A percentile compares a stretch with the other conserved stretches of the same genome.
Evolutionary conservation across 1,139 yeast species (phyloP).

Genomic region (Diutina scorzettiae): DNA sequence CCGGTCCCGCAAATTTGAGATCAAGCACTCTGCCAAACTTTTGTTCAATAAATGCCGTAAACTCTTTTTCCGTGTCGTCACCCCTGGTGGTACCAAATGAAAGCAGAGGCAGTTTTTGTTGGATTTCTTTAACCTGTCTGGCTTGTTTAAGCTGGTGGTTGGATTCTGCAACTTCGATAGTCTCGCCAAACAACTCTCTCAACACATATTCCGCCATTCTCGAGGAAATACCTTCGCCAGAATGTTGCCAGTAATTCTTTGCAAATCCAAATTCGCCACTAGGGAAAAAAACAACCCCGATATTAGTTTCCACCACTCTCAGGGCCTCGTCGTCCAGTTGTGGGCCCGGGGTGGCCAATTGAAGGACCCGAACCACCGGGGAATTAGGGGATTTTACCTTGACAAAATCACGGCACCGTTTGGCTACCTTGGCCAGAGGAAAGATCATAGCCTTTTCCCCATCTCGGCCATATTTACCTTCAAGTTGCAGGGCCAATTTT

Average conservation of each 20-base stretch:
- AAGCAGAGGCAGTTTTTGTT: conserved; percentile 20
- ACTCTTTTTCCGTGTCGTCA: conserved; percentile 38
- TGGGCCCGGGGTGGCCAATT: conserved; percentile 66
- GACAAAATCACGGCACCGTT: conserved; percentile 74
- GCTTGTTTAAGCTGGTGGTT: conserved; percentile 17
- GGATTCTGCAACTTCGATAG: not conserved
- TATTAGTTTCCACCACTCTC: conserved; percentile 48
- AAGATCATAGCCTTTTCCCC: conserved; percentile 65
- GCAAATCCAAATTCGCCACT: conserved; percentile 45
- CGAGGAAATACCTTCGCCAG: conserved; percentile 91
- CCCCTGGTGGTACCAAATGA: conserved; percentile 13
- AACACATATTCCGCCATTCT: conserved; percentile 77
- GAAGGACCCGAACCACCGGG: conserved; percentile 52
- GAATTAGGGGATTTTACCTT: conserved; percentile 21
- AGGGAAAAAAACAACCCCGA: conserved; percentile 72
- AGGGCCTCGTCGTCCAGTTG: conserved; percentile 44
- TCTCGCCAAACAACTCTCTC: conserved; percentile 40
- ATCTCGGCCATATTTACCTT: conserved; percentile 59
- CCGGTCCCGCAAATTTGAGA: conserved; percentile 59
- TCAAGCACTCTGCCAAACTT: conserved; percentile 85
- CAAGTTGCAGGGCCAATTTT: conserved; percentile 39
- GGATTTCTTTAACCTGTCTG: conserved; percentile 27
- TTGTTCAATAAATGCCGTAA: conserved; percentile 67
- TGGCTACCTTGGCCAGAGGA: conserved; percentile 69
- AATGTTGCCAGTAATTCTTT: conserved; percentile 89